Base-by-base conservation (phyloP, 176 grass and related monocot genomes). In the Coix lacrymajobi region DNA sequence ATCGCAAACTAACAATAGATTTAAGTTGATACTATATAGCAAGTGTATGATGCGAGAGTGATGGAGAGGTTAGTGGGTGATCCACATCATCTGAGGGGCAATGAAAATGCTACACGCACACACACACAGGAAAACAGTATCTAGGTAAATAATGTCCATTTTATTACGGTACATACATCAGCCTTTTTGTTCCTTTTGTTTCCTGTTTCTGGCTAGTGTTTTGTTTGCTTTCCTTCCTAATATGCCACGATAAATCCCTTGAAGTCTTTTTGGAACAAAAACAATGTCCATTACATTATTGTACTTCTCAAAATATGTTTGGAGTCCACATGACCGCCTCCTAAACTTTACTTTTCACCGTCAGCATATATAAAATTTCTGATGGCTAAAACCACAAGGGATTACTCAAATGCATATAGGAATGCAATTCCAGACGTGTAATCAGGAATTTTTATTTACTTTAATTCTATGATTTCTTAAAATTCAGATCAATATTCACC, bases 11-110 rank as follows among this genome's bases (percentile, higher is more conserved):
- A n/a, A 24, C 65, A 38, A 11, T 64, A 29, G 58, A 26, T 62
- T 62, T n/a, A n/a, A n/a, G n/a, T n/a, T 29, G 58, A 60, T 60
- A 11, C 9, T 33, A 38, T 38, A 41, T 22, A 45, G 62, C 33
- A 58, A 81, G 19, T 24, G 75, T 22, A 38, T 74, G 25, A n/a
- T 22, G 48, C 3, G 63, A 72, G 13, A 28, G 28, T 38, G 49
- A 26, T 71, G 0, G 62, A 66, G 62, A 37, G 64, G n/a, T 32
- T 17, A 66, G 85, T 89, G 87, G 75, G 36, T 62, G 87, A 76
- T 80, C 58, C 80, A 84, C 74, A 68, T 34, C n/a, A 13, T 19
- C 38, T 24, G n/a, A 65, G 38, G 67, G 76, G 20, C 20, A 75
- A 10, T 0, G 33, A 62, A 66, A 90, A 66, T 32, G 32, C 52